Base-by-base conservation (phyloP, 441 rosid species). In the Populus hybrid region DNA sequence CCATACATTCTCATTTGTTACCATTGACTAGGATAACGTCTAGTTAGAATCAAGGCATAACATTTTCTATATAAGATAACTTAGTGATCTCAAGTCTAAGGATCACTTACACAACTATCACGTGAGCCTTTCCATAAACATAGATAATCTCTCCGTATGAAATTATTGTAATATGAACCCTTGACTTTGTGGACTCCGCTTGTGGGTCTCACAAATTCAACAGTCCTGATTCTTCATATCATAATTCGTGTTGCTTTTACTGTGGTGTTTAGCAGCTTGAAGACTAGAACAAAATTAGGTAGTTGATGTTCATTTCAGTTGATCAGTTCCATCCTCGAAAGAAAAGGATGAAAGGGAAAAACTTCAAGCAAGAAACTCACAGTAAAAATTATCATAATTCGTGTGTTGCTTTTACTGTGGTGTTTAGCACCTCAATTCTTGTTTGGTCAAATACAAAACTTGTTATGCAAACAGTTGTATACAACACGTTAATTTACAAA, bases 401-500 rank as follows among this genome's bases (percentile, higher is more conserved):
- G 24, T 24, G 24, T 24, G 24, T 24, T 24, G 24, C 24, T 24
- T 24, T 24, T 24, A 24, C 24, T 24, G 24, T 24, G 24, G 24
- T 24, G 24, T 24, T 24, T 24, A n/a, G 34, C 35, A 35, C 61
- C 50, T 24, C 53, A 75, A 26, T 12, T 34, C 42, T 67, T 65
- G 64, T 67, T 30, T 53, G 66, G 28, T 9, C 36, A 64, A 50
- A 30, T 50, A 68, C 35, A 50, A 8, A 53, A 26, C 32, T 46
- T 50, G 6, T 59, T 21, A 21, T 3, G 66, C 46, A 34, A 18
- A 34, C n/a, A 57, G 50, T 40, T 63, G 63, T 59, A 18, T 36
- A 46, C 75, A 68, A 28, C 67, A 38, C 34, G 24, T 3, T 61
- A 65, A 68, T 82, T 84, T 82, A 86, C 76, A 69, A 76, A 24